phyloP scores from a whole-genome alignment of 176 grass and related monocot genomes.

The Aegilops umbellulata region DNA sequence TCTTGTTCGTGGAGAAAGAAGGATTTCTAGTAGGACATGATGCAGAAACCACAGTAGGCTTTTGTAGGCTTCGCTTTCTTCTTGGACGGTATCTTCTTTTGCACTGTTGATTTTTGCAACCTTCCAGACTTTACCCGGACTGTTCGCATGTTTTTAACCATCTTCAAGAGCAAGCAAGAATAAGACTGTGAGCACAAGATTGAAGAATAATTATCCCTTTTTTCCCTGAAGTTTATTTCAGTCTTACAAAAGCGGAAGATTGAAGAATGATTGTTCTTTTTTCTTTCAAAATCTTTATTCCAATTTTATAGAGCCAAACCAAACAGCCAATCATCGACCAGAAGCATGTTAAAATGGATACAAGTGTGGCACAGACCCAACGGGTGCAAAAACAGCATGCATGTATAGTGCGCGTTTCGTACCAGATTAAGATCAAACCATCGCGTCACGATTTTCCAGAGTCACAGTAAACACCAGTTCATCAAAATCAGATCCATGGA shows the following conservation, averaged over 20 bases:
- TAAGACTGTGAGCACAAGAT: conserved; percentile 8
- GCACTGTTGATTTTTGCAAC: not conserved
- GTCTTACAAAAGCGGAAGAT: not conserved
- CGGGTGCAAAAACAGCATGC: not conserved
- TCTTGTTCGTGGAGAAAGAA: conserved; percentile 77
- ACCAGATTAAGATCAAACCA: not conserved
- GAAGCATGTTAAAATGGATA: not conserved
- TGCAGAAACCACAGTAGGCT: conserved; percentile 22
- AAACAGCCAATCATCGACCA: not conserved
- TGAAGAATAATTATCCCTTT: not conserved
- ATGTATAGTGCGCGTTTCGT: not conserved
- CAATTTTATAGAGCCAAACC: not conserved
- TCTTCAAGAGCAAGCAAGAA: conserved; percentile 36
- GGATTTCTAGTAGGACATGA: conserved; percentile 29
- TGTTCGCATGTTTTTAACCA: not conserved
- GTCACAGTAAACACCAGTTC: too few relatives aligned
- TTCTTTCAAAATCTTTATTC: too few relatives aligned
- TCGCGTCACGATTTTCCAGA: too few relatives aligned
- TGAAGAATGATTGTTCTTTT: too few relatives aligned
- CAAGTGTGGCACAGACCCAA: not conserved
- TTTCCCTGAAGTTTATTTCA: not conserved
- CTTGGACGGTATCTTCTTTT: conserved; percentile 31
- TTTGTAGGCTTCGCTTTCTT: conserved; percentile 16
- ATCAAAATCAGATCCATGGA: too few relatives aligned
- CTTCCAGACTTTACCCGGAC: not conserved